Base-by-base conservation (phyloP, 805 yeast genomes). In the Grigorovia transvaalensis region DNA sequence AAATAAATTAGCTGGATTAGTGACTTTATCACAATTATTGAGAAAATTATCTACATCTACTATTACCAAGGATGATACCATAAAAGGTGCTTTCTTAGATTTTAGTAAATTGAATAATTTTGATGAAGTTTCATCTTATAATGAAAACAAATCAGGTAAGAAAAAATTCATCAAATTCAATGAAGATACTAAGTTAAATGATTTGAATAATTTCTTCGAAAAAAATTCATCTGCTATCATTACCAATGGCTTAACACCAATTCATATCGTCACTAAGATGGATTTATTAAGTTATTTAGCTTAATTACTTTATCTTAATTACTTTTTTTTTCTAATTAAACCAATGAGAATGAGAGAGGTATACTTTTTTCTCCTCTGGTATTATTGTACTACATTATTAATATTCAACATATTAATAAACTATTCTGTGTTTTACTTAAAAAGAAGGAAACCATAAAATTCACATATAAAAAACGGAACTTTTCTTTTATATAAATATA, bases 191-290 rank as follows among this genome's bases (percentile, higher is more conserved):
- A 76, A 82, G 50, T 74, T 87, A 62, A 67, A 77, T 42, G 84
- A 84, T 54, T 76, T 87, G 69, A 85, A 83, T 73, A 76, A 77
- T 62, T 87, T 87, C 70, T 87, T 87, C 60, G 96, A 87, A 72
- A 85, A 82, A 62, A 83, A 85, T 69, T 85, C 95, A 12, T 81
- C 86, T 57, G 95, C 93, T 41, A 79, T 87, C 60, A 85, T 87
- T 53, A 86, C 95, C 47, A 90, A 84, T 61, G 81, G 82, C 44
- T 73, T 76, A 63, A 82, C 77, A 62, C 93, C 95, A 48, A 75
- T 85, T 47, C 91, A 87, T 67, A 83, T 87, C 54, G 96, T 86
- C 53, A 87, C 96, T 54, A 87, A 87, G 74, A 91, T 87, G 63
- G 96, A 87, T 68, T 75, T 87, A 66, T 74, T 87, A 60, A 78